Conservation (phyloP, 345 rosid species). For the Syzygium aqueum region DNA sequence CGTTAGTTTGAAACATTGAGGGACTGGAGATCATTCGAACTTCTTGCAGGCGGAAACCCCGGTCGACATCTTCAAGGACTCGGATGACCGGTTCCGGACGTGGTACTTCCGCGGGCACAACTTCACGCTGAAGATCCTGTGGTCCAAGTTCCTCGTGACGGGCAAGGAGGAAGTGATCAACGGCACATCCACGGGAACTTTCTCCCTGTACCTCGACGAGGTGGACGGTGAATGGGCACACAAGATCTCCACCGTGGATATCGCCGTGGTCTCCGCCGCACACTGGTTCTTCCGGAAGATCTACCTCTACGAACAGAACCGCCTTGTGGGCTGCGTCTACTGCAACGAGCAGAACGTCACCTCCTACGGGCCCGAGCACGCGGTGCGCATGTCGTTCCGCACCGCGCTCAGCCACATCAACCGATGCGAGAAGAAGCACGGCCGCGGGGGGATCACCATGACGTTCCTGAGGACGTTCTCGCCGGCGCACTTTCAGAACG, state of each 20-base stretch:
- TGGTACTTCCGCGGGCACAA: slow-evolving; percentile 62
- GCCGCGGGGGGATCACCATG: slow-evolving; percentile 9
- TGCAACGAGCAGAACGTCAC: slow-evolving; percentile 44
- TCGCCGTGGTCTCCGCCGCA: slow-evolving; percentile 49
- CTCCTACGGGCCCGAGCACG: slow-evolving; percentile 24
- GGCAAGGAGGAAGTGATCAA: slow-evolving; percentile 43
- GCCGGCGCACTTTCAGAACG: slow-evolving; percentile 81
- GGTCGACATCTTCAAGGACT: slow-evolving; percentile 35
- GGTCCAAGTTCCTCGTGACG: slow-evolving; percentile 57
- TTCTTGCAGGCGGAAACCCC: slow-evolving; percentile 59
- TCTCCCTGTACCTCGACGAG: slow-evolving; percentile 31
- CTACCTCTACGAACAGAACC: slow-evolving; percentile 26
- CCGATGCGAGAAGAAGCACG: slow-evolving; percentile 20
- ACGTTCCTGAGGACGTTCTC: slow-evolving; percentile 69
- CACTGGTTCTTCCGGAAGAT: slow-evolving; percentile 81
- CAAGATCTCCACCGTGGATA: slow-evolving; percentile 31
- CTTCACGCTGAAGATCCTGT: slow-evolving; percentile 53
- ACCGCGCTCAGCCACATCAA: slow-evolving; percentile 36
- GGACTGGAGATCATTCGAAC: neutral
- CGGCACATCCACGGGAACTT: slow-evolving; percentile 34
- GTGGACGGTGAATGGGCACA: slow-evolving; percentile 41
- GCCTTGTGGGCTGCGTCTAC: slow-evolving; percentile 49
- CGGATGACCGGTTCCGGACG: slow-evolving; percentile 46
- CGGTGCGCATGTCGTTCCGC: slow-evolving; percentile 40
- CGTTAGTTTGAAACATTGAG: neutral